A percentile compares a stretch with the other conserved stretches of the same genome.
Evolutionary conservation across 352 stramenopile genomes (phyloP).

Genomic region (Ochromonadaceae sp.): DNA sequence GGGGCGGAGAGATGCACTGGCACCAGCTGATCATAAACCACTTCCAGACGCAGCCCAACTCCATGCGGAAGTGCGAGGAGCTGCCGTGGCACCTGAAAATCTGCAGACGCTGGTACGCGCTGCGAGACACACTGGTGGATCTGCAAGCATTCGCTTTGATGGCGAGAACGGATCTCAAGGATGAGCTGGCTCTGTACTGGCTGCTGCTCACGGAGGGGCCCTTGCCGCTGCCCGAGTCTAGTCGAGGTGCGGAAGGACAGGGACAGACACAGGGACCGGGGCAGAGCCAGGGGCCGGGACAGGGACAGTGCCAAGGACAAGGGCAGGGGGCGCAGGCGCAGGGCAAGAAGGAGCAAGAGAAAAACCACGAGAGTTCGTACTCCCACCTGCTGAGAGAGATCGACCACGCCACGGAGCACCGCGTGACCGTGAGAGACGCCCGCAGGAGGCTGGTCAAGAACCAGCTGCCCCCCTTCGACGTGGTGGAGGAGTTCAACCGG

Average conservation of each 20-base stretch:
- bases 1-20: slow-evolving; percentile 16
- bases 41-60: slow-evolving; percentile 33
- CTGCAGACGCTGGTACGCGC: slow-evolving; percentile 58
- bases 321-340: slow-evolving; percentile 7
- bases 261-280: slow-evolving; percentile 18
- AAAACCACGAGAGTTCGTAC: slow-evolving; percentile 20
- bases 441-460: not conserved
- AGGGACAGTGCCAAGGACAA: slow-evolving; percentile 20
- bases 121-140: slow-evolving; percentile 66
- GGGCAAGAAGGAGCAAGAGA: not conserved
- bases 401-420: slow-evolving; percentile 10
- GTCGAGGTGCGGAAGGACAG: too few relatives aligned
- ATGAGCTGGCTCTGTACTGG: slow-evolving; percentile 75
- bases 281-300: too few relatives aligned
- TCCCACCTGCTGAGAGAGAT: slow-evolving; percentile 25
- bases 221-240: slow-evolving; percentile 24
- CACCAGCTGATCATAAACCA: slow-evolving; percentile 36
- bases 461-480: slow-evolving; percentile 53
- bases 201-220: slow-evolving; percentile 55
- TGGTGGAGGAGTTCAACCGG: slow-evolving; percentile 73
- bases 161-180: slow-evolving; percentile 63
- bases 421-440: slow-evolving; percentile 17
- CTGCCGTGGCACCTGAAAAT: slow-evolving; percentile 75
- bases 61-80: slow-evolving; percentile 43
- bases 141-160: slow-evolving; percentile 73